Evolutionary conservation across 139 green algal species (phyloP).

Genomic region (Choricystis sp.): DNA sequence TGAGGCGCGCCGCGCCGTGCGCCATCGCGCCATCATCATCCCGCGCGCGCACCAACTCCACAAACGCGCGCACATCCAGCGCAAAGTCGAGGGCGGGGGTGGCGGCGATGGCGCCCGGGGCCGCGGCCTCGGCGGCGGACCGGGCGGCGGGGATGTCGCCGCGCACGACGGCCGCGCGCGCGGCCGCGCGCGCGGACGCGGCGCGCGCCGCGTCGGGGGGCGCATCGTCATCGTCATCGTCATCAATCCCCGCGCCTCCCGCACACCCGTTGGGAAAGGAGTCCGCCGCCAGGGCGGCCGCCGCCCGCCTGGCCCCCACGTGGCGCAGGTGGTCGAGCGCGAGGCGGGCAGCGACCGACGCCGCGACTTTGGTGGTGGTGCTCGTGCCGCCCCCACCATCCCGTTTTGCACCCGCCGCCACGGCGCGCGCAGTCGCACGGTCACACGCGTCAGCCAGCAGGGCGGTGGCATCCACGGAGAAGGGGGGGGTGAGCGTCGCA

Average conservation of each 20-base stretch:
- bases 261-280: neutral
- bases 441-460: conserved; percentile 4
- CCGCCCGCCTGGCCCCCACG: neutral
- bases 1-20: conserved; percentile 22
- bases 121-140: conserved; percentile 12
- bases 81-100: conserved; percentile 31
- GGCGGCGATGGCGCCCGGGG: conserved; percentile 24
- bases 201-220: neutral
- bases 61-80: conserved; percentile 44
- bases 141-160: conserved; percentile 15
- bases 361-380: too few relatives aligned
- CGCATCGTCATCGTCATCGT: neutral
- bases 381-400: neutral
- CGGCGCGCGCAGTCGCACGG: neutral
- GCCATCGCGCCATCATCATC: conserved; percentile 32
- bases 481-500: neutral
- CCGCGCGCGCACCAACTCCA: conserved; percentile 31
- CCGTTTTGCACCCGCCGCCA: neutral
- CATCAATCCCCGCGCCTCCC: neutral
- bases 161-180: conserved; percentile 1
- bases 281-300: neutral
- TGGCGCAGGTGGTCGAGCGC: neutral
- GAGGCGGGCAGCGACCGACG: too few relatives aligned
- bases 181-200: neutral
- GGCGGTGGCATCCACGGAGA: neutral